Percentiles rank a stretch among this genome's conserved stretches.
Evolutionary conservation across 805 yeast genomes (phyloP).

Genomic region (Nakazawaea ishiwadae): DNA sequence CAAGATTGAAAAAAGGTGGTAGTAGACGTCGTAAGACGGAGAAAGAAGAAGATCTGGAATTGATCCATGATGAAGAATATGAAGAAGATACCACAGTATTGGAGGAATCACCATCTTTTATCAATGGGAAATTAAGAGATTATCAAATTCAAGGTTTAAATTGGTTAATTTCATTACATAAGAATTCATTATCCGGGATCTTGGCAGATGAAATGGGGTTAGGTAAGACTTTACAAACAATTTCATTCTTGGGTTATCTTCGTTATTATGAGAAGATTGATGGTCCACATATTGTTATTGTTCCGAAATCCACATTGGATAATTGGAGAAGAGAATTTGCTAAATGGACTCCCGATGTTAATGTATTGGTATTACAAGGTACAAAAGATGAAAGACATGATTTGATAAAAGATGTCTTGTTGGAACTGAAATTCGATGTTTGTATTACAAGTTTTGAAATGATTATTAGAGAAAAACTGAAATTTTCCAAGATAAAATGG

Average conservation of each 20-base stretch:
- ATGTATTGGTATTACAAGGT: slow-evolving; percentile 82
- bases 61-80: slow-evolving; percentile 74
- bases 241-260: slow-evolving; percentile 78
- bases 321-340: slow-evolving; percentile 95
- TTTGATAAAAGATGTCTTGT: slow-evolving; percentile 52
- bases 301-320: slow-evolving; percentile 92
- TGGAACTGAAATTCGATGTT: slow-evolving; percentile 82
- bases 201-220: slow-evolving; percentile 98
- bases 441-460: slow-evolving; percentile 88
- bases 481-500: slow-evolving; percentile 82
- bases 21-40: slow-evolving; percentile 81
- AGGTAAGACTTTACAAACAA: slow-evolving; percentile 94
- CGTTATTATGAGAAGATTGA: slow-evolving; percentile 72
- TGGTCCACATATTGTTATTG: slow-evolving; percentile 90
- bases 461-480: slow-evolving; percentile 84
- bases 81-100: slow-evolving; percentile 65
- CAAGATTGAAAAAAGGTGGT: slow-evolving; percentile 18
- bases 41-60: slow-evolving; percentile 92
- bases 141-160: slow-evolving; percentile 94
- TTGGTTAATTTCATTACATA: slow-evolving; percentile 88
- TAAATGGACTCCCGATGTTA: slow-evolving; percentile 94
- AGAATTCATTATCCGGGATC: slow-evolving; percentile 86
- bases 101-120: slow-evolving; percentile 78
- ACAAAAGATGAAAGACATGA: slow-evolving; percentile 72
- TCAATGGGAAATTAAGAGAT: slow-evolving; percentile 77